phyloP scores from a whole-genome alignment of 164 flowering plant species.

The Aristolochia contorta region DNA sequence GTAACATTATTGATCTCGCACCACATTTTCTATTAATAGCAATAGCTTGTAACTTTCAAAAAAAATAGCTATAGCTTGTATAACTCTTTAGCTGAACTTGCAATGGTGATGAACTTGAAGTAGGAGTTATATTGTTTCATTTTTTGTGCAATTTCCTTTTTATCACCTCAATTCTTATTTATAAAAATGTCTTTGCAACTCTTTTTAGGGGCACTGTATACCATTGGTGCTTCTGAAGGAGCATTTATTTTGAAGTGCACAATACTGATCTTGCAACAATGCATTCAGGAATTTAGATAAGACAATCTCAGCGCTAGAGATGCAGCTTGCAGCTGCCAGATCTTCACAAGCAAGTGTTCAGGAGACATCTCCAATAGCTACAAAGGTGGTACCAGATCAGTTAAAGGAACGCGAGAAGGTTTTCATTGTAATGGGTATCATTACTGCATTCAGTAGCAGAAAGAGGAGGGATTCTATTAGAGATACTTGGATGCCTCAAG shows the following conservation, averaged over 20 bases:
- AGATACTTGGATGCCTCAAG: conserved; percentile 94
- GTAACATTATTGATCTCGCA: neutral
- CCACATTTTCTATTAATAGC: too few species aligned
- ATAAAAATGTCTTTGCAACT: too few species aligned
- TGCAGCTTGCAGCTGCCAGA: conserved; percentile 77
- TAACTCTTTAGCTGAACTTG: too few species aligned
- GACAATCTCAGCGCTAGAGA: conserved; percentile 75
- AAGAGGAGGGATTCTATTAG: conserved; percentile 83
- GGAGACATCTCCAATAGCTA: conserved; percentile 32
- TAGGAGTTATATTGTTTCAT: too few species aligned
- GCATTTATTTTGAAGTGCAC: neutral
- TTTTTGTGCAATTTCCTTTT: too few species aligned
- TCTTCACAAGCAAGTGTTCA: conserved; percentile 41
- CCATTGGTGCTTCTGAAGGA: neutral
- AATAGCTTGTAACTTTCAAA: too few species aligned
- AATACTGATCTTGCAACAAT: neutral
- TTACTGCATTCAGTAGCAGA: conserved; percentile 90
- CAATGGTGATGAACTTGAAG: too few species aligned
- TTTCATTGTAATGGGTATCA: conserved; percentile 91
- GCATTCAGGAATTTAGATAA: conserved; percentile 72
- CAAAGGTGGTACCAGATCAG: conserved; percentile 21
- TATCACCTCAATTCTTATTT: neutral
- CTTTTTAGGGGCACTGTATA: neutral
- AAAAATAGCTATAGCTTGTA: too few species aligned
- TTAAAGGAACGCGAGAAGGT: conserved; percentile 43